Percentiles rank a stretch among this genome's conserved stretches.
These are phyloP conservation scores for Aspergillus indologenus DNA, from an alignment of 495 filamentous ascomycete species.

Conservation along the genomic window DNA sequence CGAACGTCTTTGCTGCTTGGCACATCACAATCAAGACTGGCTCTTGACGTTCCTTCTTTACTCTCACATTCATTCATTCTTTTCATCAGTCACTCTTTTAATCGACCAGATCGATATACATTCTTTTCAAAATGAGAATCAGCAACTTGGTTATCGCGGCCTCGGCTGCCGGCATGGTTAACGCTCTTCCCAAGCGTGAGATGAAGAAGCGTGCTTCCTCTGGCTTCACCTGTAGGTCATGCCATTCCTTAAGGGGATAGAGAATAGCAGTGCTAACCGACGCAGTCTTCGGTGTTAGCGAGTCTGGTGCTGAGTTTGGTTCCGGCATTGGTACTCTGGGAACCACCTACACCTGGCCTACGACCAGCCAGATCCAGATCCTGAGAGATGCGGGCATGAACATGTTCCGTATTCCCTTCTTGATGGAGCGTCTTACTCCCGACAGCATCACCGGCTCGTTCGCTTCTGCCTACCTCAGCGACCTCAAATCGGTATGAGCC, in stretches of 20 bases:
- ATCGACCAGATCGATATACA: slow-evolving; percentile 5
- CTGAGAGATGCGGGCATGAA: slow-evolving; percentile 64
- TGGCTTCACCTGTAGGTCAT: slow-evolving; percentile 15
- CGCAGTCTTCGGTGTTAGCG: slow-evolving; percentile 27
- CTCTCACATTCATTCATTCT: slow-evolving; percentile 1
- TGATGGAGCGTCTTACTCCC: slow-evolving; percentile 68
- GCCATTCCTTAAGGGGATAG: background rate
- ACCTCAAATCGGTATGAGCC: slow-evolving; percentile 41
- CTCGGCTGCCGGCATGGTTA: slow-evolving; percentile 27
- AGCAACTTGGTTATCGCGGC: slow-evolving; percentile 23
- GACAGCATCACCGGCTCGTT: slow-evolving; percentile 41
- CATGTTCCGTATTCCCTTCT: slow-evolving; percentile 65
- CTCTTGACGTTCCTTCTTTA: slow-evolving; percentile 6
- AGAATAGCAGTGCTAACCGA: background rate
- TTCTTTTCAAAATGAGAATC: slow-evolving; percentile 9
- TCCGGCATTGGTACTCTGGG: slow-evolving; percentile 47
- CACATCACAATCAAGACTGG: slow-evolving; percentile 5
- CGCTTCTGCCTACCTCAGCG: slow-evolving; percentile 40
- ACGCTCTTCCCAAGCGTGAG: slow-evolving; percentile 21
- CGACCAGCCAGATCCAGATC: slow-evolving; percentile 51
- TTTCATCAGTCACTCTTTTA: background rate
- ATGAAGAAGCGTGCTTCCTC: slow-evolving; percentile 14
- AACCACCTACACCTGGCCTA: slow-evolving; percentile 61
- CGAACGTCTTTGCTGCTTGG: slow-evolving; percentile 6
- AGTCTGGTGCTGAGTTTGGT: slow-evolving; percentile 56